phyloP scores from a whole-genome alignment of 2,329 filamentous ascomycete species.

The Fusarium haematococcum region DNA sequence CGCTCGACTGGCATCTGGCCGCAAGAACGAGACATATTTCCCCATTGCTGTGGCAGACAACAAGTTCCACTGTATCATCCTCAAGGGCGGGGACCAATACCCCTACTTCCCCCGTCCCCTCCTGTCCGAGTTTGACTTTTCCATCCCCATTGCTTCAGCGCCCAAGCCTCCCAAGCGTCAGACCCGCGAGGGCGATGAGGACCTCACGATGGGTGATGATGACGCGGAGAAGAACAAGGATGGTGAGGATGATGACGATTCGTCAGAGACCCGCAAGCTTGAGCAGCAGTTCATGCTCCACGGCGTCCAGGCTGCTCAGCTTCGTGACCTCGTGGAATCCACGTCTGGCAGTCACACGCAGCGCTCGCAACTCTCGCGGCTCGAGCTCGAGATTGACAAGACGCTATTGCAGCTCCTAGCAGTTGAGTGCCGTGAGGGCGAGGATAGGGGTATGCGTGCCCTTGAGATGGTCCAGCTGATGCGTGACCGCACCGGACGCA shows the following conservation, averaged over 20 bases:
- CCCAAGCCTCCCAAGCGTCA: slow-evolving; percentile 50
- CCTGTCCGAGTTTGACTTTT: slow-evolving; percentile 93
- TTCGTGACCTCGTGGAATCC: slow-evolving; percentile 78
- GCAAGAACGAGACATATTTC: slow-evolving; percentile 92
- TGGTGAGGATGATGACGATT: slow-evolving; percentile 50
- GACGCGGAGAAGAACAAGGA: slow-evolving; percentile 47
- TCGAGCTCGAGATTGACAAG: slow-evolving; percentile 91
- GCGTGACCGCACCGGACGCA: slow-evolving; percentile 85
- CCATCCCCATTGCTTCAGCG: slow-evolving; percentile 78
- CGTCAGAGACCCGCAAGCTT: slow-evolving; percentile 69
- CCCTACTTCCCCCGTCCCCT: slow-evolving; percentile 92
- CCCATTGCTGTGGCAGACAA: slow-evolving; percentile 92
- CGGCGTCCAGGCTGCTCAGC: slow-evolving; percentile 77
- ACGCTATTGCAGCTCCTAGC: slow-evolving; percentile 89
- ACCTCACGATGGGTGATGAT: slow-evolving; percentile 48
- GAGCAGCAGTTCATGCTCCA: slow-evolving; percentile 87
- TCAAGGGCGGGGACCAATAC: slow-evolving; percentile 93
- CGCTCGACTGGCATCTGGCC: slow-evolving; percentile 83
- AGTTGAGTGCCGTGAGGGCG: slow-evolving; percentile 89
- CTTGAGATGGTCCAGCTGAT: slow-evolving; percentile 90
- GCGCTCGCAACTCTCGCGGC: slow-evolving; percentile 73
- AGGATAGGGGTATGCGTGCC: slow-evolving; percentile 94
- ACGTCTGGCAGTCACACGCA: slow-evolving; percentile 71
- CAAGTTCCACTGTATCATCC: slow-evolving; percentile 98
- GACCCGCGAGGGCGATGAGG: slow-evolving; percentile 47